Percentiles rank a stretch among this genome's conserved stretches.
phyloP scores from a whole-genome alignment of 805 yeast species.

The Danielozyma ontarioensis region DNA sequence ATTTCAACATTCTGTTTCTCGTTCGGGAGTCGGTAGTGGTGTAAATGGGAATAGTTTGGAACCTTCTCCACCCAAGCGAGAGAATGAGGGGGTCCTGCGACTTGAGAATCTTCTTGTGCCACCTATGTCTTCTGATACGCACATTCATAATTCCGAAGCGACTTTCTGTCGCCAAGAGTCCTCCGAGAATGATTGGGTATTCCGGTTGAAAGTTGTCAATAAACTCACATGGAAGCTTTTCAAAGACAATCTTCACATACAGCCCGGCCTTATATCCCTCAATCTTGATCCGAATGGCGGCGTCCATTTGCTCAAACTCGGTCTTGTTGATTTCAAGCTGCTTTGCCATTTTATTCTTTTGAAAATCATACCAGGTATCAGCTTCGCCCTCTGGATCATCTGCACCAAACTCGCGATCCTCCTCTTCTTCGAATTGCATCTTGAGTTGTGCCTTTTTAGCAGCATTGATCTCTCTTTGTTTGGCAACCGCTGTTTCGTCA shows the following conservation, averaged over 20 bases:
- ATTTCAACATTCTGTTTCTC: conserved; percentile 94
- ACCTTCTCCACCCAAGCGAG: conserved; percentile 97
- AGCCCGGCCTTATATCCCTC: conserved; percentile 95
- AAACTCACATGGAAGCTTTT: conserved; percentile 82
- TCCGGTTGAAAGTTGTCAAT: conserved; percentile 79
- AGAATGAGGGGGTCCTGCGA: conserved; percentile 92
- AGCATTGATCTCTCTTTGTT: conserved; percentile 77
- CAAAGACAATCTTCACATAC: conserved; percentile 85
- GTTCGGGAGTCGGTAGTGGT: conserved; percentile 97
- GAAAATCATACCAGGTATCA: conserved; percentile 97
- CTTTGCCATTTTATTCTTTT: conserved; percentile 94
- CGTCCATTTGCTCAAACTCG: conserved; percentile 68
- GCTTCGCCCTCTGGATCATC: conserved; percentile 83
- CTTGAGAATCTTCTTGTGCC: conserved; percentile 96
- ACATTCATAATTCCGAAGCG: conserved; percentile 91
- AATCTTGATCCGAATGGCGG: conserved; percentile 67
- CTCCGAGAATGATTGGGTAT: conserved; percentile 86
- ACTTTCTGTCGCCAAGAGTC: conserved; percentile 83
- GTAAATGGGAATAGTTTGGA: conserved; percentile 92
- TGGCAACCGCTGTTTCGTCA: conserved; percentile 52
- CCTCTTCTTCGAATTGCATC: conserved; percentile 85
- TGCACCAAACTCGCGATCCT: conserved; percentile 57
- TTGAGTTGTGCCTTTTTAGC: conserved; percentile 84
- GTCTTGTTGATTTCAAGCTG: conserved; percentile 91
- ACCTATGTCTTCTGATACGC: conserved; percentile 94